Evolutionary conservation across 495 filamentous ascomycete species (phyloP), one percentile per base, ranked within the genome.

Genomic region (Chlorociboria aeruginascens): DNA sequence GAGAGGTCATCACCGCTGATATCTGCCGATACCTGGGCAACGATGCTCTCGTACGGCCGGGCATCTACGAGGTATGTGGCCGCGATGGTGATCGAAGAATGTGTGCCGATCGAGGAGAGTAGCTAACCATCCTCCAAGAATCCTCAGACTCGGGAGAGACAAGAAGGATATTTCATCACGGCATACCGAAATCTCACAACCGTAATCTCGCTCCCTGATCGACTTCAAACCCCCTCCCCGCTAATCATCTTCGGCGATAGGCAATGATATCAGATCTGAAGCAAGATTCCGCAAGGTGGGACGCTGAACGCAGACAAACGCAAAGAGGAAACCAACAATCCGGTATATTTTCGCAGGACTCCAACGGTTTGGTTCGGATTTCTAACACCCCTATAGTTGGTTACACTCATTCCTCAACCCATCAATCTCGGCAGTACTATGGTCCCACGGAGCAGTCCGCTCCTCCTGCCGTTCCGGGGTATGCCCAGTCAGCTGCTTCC

Each of bases 1-100:
- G 89, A 51, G 86, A 95, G 65, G 89, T 95, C 59, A 92, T 95
- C 66, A 86, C 87, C 61, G 84, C 88, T 62, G 88, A 95, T 68
- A 90, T 95, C 51, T 93, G 88, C 71, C 83, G 87, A 63, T 95
- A 92, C 62, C 78, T 95, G 49, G 89, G 88, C 55, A 86, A 85
- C 60, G 89, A 95, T 74, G 89, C 89, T 31, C 76, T 89, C 55
- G 87, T 92, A 56, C 80, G 84, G 63, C 89, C 88, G 49, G 86
- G 86, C 63, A 77, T 69, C 51, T 85, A 89, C 66, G 76, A 85
- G 77, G 86, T 89, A 69, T 60, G 78, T 66, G 32, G 4, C 17
- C 43, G 14, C 9, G 13, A 20, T 40, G 14, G 28, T 29, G 14
- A 20, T 12, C n/a, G n/a, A n/a, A 25, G 1, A 25, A 25, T 25